Evolutionary conservation across 192 early-diverging fungal species (phyloP).

Genomic region (Mortierella claussenii): DNA sequence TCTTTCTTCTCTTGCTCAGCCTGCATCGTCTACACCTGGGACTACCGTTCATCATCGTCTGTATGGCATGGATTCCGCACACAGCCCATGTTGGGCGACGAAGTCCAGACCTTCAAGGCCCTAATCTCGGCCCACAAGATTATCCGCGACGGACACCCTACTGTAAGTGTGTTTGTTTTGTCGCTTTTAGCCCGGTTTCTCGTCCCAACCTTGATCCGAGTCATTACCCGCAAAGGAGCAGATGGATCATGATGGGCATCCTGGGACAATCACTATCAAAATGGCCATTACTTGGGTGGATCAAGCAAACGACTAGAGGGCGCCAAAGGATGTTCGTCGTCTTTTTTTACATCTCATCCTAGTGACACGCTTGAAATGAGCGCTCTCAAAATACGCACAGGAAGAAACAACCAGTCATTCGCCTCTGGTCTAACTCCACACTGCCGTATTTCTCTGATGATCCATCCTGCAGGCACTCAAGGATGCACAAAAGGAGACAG

Average conservation of each 20-base stretch:
- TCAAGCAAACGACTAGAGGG: too few species aligned
- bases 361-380: not conserved
- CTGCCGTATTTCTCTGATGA: not conserved
- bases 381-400: too few species aligned
- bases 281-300: too few species aligned
- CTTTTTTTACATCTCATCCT: not conserved
- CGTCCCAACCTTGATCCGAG: too few species aligned
- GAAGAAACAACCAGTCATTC: too few species aligned
- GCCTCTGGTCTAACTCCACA: too few species aligned
- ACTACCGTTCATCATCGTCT: slow-evolving; percentile 85
- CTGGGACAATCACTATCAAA: too few species aligned
- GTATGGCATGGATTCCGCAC: slow-evolving; percentile 89
- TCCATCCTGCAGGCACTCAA: slow-evolving; percentile 72
- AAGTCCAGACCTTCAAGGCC: slow-evolving; percentile 97
- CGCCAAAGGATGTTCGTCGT: too few species aligned
- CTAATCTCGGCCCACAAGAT: slow-evolving; percentile 96
- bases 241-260: too few species aligned
- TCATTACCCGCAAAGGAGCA: too few species aligned
- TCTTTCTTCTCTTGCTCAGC: slow-evolving; percentile 49
- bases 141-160: slow-evolving; percentile 90
- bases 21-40: slow-evolving; percentile 95
- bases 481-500: slow-evolving; percentile 81
- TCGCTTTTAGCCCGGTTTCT: too few species aligned
- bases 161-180: slow-evolving; percentile 58
- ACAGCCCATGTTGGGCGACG: slow-evolving; percentile 91